phyloP scores from a whole-genome alignment of 441 rosid genomes.

The Erysimum cheiri region DNA sequence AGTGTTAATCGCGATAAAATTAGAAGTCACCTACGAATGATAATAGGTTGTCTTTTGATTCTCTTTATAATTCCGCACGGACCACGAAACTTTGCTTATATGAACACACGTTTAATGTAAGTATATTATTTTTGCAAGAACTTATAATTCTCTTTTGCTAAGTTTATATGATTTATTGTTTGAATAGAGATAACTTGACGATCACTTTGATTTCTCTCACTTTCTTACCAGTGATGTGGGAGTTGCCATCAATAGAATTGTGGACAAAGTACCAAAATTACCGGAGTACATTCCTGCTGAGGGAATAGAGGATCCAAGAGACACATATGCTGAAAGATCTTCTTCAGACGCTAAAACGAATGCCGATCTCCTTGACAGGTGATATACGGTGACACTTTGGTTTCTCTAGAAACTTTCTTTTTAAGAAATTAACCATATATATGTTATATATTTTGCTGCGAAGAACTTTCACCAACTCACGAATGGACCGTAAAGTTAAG shows the following conservation, averaged over 20 bases:
- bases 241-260: background rate
- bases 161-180: too few relatives aligned
- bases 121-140: too few relatives aligned
- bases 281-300: background rate
- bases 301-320: background rate
- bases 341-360: background rate
- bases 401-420: background rate
- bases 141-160: too few relatives aligned
- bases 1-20: too few relatives aligned
- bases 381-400: background rate
- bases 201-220: too few relatives aligned
- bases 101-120: too few relatives aligned
- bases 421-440: background rate
- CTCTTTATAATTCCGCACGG: too few relatives aligned
- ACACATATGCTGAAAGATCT: background rate
- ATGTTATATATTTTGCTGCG: background rate
- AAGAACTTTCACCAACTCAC: background rate
- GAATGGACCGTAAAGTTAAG: background rate
- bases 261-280: background rate
- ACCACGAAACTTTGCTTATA: too few relatives aligned
- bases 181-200: too few relatives aligned
- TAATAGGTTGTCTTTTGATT: too few relatives aligned
- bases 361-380: background rate
- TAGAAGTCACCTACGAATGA: too few relatives aligned
- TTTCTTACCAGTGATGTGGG: background rate